Base-by-base conservation (phyloP, 208 protist species). In the Angomonas ambiguus region DNA sequence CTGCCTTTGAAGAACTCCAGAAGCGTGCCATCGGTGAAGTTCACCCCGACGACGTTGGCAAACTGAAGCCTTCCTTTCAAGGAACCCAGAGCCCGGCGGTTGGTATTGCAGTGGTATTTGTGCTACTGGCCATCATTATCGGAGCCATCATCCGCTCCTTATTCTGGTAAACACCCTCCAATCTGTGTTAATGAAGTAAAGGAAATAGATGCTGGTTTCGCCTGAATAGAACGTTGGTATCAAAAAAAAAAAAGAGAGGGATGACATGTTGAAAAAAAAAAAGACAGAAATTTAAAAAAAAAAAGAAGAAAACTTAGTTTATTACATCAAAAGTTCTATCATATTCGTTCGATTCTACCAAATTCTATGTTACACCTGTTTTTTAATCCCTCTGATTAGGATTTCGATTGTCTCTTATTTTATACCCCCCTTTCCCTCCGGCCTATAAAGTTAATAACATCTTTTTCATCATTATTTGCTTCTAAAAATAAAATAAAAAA, bases 21-120 rank as follows among this genome's bases (percentile, higher is more conserved):
- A 72, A 78, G 66, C 75, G 74, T 33, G 77, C 70, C 66, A 77
- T 92, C 64, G 86, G 86, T 18, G 73, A 83, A 13, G 58, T 92
- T 3, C 57, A 73, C 56, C 71, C 76, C 1, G 67, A 80, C 1
- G 76, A 89, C 22, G 41, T 61, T 18, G 13, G 13, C 33, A 74
- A 69, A 24, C 66, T 83, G 13, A 76, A 78, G 33, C 25, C 65
- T 1, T 42, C 76, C 30, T 34, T 72, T n/a, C 62, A 80, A 16
- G 69, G 60, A 0, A 67, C 62, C 1, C 28, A 74, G 48, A 69
- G 64, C 58, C 64, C 25, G 41, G 6, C 56, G 22, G 49, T 65
- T 18, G 68, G 51, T 34, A 71, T 83, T 33, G 81, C 70, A 1
- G 35, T 87, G 48, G 69, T 77, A 0, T 27, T 73, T 20, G 51